Percentiles rank a stretch among this genome's conserved stretches.
These are phyloP conservation scores for Setaria viridis DNA, from an alignment of 202 grass and related monocot genomes.

Conservation along the genomic window DNA sequence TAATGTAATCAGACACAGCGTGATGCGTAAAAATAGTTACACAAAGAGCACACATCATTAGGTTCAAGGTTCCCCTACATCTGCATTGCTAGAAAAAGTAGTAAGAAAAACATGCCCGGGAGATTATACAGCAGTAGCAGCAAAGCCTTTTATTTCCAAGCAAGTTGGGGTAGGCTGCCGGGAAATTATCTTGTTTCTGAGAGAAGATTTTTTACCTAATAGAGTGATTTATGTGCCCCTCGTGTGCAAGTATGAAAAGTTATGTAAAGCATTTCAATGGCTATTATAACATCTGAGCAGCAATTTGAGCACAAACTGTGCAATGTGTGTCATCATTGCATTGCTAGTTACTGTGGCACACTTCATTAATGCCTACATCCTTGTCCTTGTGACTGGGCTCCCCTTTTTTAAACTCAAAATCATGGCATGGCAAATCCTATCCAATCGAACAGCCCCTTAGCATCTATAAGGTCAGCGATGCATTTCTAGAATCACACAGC, in stretches of 20 bases:
- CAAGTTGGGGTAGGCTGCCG: background rate
- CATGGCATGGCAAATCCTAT: background rate
- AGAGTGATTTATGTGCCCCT: too few species aligned
- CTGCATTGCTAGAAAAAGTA: constrained; percentile 16
- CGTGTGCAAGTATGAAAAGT: background rate
- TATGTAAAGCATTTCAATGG: background rate
- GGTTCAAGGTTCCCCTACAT: constrained; percentile 14
- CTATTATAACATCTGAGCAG: background rate
- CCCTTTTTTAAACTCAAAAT: constrained; percentile 30
- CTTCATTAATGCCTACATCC: constrained; percentile 8
- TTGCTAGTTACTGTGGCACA: background rate
- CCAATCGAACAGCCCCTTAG: background rate
- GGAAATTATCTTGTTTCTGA: constrained; percentile 8
- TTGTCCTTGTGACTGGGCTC: background rate
- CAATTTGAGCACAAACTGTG: constrained; percentile 26
- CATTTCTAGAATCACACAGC: constrained; percentile 28
- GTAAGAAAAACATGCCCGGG: background rate
- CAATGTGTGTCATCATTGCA: background rate
- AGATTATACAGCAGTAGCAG: background rate
- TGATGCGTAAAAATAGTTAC: constrained; percentile 4
- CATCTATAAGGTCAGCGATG: background rate
- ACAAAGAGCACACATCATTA: background rate
- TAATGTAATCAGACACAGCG: constrained; percentile 13
- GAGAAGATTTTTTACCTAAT: background rate
- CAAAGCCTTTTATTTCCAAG: background rate